Evolutionary conservation across 495 filamentous ascomycete genomes (phyloP).

Genomic region (Aspergillus cavernicola): DNA sequence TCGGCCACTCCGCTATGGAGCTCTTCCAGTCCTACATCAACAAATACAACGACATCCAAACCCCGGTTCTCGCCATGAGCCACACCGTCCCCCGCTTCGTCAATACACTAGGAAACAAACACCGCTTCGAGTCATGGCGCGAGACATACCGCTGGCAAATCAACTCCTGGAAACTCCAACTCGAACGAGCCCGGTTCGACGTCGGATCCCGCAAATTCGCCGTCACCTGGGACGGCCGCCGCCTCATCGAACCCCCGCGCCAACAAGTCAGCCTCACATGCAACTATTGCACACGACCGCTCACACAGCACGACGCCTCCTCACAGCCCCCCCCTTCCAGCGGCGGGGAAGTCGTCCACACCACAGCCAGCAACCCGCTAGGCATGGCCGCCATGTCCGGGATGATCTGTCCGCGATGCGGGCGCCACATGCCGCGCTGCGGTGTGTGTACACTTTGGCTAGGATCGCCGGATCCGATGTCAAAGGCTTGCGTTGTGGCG

Average conservation of each 20-base stretch:
- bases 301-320: slow-evolving; percentile 42
- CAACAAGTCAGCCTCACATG: slow-evolving; percentile 80
- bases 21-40: slow-evolving; percentile 84
- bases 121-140: slow-evolving; percentile 74
- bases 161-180: slow-evolving; percentile 66
- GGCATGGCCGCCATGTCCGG: slow-evolving; percentile 40
- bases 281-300: slow-evolving; percentile 68
- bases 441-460: slow-evolving; percentile 83
- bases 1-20: slow-evolving; percentile 71
- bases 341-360: slow-evolving; percentile 33
- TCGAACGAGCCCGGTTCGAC: slow-evolving; percentile 60
- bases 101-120: slow-evolving; percentile 48
- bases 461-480: slow-evolving; percentile 69
- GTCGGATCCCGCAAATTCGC: slow-evolving; percentile 60
- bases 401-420: slow-evolving; percentile 78
- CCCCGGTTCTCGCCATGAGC: slow-evolving; percentile 78
- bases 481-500: slow-evolving; percentile 51
- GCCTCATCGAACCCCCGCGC: slow-evolving; percentile 60
- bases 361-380: slow-evolving; percentile 36
- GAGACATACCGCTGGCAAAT: slow-evolving; percentile 77
- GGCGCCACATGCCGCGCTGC: slow-evolving; percentile 82
- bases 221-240: slow-evolving; percentile 54
- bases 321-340: slow-evolving; percentile 32
- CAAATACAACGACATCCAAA: slow-evolving; percentile 85
- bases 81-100: slow-evolving; percentile 79